Conservation (phyloP, 306 rosid species). For the Castanea crenata region DNA sequence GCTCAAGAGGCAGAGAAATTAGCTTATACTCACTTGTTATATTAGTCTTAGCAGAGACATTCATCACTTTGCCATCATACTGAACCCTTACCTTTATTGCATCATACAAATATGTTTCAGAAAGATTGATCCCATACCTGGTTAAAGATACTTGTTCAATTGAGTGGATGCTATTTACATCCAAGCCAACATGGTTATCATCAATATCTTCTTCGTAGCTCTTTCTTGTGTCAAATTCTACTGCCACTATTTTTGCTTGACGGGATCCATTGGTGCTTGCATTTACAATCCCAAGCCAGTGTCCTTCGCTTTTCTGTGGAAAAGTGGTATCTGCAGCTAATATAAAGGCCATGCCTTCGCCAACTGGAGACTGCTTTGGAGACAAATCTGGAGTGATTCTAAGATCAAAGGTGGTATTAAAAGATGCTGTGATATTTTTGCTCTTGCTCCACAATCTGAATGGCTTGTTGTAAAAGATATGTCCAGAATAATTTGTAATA, state of each 20-base stretch:
- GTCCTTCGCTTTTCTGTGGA: slow-evolving; percentile 31
- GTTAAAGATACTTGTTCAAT: slow-evolving; percentile 25
- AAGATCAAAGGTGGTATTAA: slow-evolving; percentile 42
- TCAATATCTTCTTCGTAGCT: slow-evolving; percentile 47
- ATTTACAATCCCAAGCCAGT: slow-evolving; percentile 49
- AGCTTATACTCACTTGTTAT: not conserved
- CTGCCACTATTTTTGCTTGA: slow-evolving; percentile 42
- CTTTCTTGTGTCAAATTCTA: slow-evolving; percentile 67
- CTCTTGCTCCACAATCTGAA: slow-evolving; percentile 33
- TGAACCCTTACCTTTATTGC: slow-evolving; percentile 16
- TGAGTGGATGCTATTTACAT: slow-evolving; percentile 53
- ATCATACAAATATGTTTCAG: not conserved
- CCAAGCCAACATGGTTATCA: slow-evolving; percentile 58
- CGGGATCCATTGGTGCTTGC: slow-evolving; percentile 47
- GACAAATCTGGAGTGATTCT: not conserved
- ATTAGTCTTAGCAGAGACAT: slow-evolving; percentile 22
- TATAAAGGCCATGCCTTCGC: slow-evolving; percentile 48
- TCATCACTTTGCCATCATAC: slow-evolving; percentile 31
- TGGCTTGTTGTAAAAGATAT: slow-evolving; percentile 26
- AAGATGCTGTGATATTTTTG: slow-evolving; percentile 21
- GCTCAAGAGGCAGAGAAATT: slow-evolving; percentile 29
- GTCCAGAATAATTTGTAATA: slow-evolving; percentile 23
- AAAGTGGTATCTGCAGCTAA: slow-evolving; percentile 25
- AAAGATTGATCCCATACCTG: slow-evolving; percentile 30
- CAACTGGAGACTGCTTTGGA: slow-evolving; percentile 26